Conservation (phyloP, 768 basidiomycete genomes). For the Lactifluus hygrophoroides region DNA sequence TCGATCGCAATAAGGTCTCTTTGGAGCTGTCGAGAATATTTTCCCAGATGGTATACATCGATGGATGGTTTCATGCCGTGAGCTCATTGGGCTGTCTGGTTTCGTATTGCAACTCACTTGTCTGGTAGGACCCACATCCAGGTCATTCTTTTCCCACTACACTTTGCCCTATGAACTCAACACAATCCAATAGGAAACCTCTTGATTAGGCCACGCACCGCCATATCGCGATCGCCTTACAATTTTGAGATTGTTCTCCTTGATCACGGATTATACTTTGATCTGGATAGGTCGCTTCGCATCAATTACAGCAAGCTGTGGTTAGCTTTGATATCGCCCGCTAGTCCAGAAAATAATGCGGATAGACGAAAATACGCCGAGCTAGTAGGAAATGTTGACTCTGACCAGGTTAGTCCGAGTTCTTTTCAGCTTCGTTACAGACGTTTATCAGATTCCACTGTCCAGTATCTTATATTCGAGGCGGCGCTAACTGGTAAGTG, state of each 20-base stretch:
- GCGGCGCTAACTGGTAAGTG: conserved; percentile 76
- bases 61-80: conserved; percentile 85
- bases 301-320: conserved; percentile 84
- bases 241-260: conserved; percentile 95
- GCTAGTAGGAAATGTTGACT: conserved; percentile 83
- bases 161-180: background rate
- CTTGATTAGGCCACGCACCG: conserved; percentile 69
- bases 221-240: conserved; percentile 63
- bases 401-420: conserved; percentile 56
- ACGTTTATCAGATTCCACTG: conserved; percentile 43
- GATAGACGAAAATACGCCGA: conserved; percentile 83
- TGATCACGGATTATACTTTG: conserved; percentile 93
- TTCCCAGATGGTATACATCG: conserved; percentile 90
- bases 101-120: background rate
- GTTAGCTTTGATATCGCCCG: conserved; percentile 75
- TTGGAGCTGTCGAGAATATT: conserved; percentile 88
- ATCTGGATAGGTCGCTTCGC: conserved; percentile 70
- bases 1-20: conserved; percentile 91
- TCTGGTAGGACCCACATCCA: conserved; percentile 74
- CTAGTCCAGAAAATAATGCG: conserved; percentile 51
- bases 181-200: conserved; percentile 59
- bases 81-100: conserved; percentile 24
- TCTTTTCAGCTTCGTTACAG: background rate
- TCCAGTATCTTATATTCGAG: conserved; percentile 91
- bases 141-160: conserved; percentile 33